Conservation (phyloP, 1,284 basidiomycete genomes). For the Rhodotorula sp. region DNA sequence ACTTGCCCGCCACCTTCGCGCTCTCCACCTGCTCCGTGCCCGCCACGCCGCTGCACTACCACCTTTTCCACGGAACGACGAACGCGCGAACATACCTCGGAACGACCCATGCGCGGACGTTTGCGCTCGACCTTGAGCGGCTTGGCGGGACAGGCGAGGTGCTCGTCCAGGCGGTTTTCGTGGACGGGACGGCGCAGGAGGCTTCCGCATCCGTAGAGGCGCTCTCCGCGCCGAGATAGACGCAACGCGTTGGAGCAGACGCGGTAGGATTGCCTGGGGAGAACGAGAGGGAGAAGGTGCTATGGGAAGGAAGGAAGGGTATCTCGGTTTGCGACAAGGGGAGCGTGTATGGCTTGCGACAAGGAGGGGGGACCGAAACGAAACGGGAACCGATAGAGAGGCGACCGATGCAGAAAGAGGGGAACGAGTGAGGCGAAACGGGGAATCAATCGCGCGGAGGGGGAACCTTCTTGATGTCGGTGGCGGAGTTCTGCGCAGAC, state of each 20-base stretch:
- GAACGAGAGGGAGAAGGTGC: background rate
- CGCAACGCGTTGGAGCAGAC: no score
- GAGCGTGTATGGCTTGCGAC: background rate
- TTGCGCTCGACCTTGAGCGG: background rate
- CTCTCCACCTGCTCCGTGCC: rapidly evolving
- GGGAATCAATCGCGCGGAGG: no score
- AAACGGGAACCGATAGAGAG: background rate
- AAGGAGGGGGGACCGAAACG: background rate
- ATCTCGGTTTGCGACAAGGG: background rate
- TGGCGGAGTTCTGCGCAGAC: background rate
- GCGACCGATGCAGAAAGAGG: background rate
- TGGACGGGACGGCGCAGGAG: background rate
- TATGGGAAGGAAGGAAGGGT: background rate
- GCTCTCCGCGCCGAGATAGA: background rate
- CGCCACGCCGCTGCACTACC: background rate
- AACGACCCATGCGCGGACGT: slow-evolving; percentile 3
- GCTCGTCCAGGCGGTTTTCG: background rate
- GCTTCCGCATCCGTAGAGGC: background rate
- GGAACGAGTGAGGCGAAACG: background rate
- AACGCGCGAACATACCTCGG: slow-evolving; percentile 3
- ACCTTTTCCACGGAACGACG: slow-evolving; percentile 1
- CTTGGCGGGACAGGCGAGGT: background rate
- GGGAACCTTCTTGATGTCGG: background rate
- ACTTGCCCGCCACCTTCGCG: no score
- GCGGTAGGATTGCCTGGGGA: background rate